A percentile compares a stretch with the other conserved stretches of the same genome.
These are phyloP conservation scores for Gaultheria prostrata DNA, from an alignment of 148 eudicot genomes.

Conservation along the genomic window DNA sequence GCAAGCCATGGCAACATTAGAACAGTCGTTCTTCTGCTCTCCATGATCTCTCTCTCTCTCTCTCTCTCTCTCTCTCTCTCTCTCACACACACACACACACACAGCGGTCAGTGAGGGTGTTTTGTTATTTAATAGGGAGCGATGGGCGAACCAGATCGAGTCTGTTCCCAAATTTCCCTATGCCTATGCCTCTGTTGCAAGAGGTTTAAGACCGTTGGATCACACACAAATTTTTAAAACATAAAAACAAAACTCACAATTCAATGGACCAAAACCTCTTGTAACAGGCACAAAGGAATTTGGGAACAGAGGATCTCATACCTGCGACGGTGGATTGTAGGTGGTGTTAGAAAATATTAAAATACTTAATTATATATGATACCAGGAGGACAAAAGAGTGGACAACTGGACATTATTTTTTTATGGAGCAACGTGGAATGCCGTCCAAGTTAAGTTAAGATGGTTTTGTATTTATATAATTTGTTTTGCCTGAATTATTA, in stretches of 20 bases:
- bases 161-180: too few species aligned
- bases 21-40: not conserved
- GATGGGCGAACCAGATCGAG: not conserved
- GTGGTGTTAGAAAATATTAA: too few species aligned
- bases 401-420: not conserved
- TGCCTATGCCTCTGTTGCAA: too few species aligned
- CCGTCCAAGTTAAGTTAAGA: not conserved
- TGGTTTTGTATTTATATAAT: not conserved
- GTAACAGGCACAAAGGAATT: too few species aligned
- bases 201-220: too few species aligned
- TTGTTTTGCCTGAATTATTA: not conserved
- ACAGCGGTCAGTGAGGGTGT: not conserved
- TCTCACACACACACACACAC: not conserved
- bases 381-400: not conserved
- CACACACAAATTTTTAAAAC: too few species aligned
- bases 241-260: too few species aligned
- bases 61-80: slow-evolving; percentile 9
- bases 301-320: too few species aligned
- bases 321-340: too few species aligned
- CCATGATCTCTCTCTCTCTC: slow-evolving; percentile 3
- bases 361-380: too few species aligned
- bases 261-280: too few species aligned
- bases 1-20: slow-evolving; percentile 20
- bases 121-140: not conserved
- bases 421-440: not conserved